Evolutionary conservation across 2,329 filamentous ascomycete species (phyloP).

Genomic region (Pseudopyricularia cyperi): DNA sequence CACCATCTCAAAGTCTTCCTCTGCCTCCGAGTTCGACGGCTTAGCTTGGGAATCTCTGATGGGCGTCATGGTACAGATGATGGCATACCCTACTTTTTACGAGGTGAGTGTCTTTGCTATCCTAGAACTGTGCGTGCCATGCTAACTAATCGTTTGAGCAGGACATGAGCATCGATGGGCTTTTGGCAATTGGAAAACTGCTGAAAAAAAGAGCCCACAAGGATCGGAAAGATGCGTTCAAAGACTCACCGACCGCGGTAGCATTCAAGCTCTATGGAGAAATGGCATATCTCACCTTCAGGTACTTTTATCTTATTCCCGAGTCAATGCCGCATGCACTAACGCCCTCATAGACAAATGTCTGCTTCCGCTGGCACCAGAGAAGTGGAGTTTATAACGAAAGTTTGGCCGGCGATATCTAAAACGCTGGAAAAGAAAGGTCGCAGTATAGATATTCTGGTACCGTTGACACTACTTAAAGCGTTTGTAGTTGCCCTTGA

Average conservation of each 20-base stretch:
- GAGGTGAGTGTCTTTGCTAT: slow-evolving; percentile 13
- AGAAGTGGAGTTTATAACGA: not conserved
- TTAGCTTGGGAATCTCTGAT: slow-evolving; percentile 21
- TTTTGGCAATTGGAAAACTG: not conserved
- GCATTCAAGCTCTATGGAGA: slow-evolving; percentile 6
- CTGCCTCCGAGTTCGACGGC: not conserved
- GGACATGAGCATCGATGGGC: slow-evolving; percentile 20
- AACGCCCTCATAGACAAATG: slow-evolving; percentile 25
- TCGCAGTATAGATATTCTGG: not conserved
- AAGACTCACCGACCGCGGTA: not conserved
- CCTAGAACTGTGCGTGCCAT: not conserved
- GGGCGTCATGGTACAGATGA: slow-evolving; percentile 33
- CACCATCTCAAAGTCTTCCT: not conserved
- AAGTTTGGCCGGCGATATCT: slow-evolving; percentile 1
- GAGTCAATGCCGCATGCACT: not conserved
- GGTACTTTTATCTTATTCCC: slow-evolving; percentile 6
- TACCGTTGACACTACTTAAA: not conserved
- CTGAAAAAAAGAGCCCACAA: not conserved
- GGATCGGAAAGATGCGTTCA: not conserved
- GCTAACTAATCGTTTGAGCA: slow-evolving; percentile 6
- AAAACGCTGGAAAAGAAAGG: not conserved
- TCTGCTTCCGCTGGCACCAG: not conserved
- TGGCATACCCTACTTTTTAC: slow-evolving; percentile 38
- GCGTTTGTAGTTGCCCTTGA: not conserved
- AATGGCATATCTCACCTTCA: slow-evolving; percentile 8